Evolutionary conservation across 2,329 filamentous ascomycete species (phyloP).

Genomic region (Pseudovirgaria hyperparasitica): DNA sequence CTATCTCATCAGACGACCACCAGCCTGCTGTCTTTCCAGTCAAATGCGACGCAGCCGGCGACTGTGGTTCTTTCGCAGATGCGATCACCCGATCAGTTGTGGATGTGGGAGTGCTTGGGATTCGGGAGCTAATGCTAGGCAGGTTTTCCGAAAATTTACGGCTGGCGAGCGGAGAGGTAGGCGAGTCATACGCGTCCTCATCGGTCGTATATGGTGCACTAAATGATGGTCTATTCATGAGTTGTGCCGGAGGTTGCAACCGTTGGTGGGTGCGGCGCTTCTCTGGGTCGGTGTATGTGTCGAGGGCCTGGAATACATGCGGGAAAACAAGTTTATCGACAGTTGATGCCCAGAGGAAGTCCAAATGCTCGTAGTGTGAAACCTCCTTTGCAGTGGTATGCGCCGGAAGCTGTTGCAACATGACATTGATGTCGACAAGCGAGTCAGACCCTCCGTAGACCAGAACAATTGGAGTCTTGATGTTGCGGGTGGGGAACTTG

Average conservation of each 20-base stretch:
- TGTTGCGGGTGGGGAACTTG: constrained; percentile 92
- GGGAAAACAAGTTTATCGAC: constrained; percentile 76
- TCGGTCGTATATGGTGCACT: constrained; percentile 2
- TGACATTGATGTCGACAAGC: constrained; percentile 82
- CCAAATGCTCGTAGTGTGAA: constrained; percentile 88
- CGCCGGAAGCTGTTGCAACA: constrained; percentile 75
- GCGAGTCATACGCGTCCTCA: constrained; percentile 2
- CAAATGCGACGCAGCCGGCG: constrained; percentile 4
- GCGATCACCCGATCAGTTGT: no score
- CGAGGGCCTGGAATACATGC: constrained; percentile 80
- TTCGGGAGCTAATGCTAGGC: neutral
- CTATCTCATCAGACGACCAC: constrained; percentile 26
- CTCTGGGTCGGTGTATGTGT: constrained; percentile 40
- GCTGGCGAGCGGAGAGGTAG: constrained; percentile 2
- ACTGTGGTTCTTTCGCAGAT: no score
- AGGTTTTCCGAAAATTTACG: constrained; percentile 6
- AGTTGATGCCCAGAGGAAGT: constrained; percentile 88
- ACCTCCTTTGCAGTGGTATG: constrained; percentile 81
- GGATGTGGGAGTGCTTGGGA: neutral
- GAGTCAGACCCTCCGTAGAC: constrained; percentile 92
- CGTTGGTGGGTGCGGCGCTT: constrained; percentile 3
- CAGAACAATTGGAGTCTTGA: constrained; percentile 86
- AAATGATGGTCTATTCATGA: constrained; percentile 2
- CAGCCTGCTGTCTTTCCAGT: constrained; percentile 10
- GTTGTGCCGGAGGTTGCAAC: constrained; percentile 2